Percentiles rank a stretch among this genome's conserved stretches.
Evolutionary conservation across 2,329 filamentous ascomycete species (phyloP).

Genomic region (Ophiostoma sp.): DNA sequence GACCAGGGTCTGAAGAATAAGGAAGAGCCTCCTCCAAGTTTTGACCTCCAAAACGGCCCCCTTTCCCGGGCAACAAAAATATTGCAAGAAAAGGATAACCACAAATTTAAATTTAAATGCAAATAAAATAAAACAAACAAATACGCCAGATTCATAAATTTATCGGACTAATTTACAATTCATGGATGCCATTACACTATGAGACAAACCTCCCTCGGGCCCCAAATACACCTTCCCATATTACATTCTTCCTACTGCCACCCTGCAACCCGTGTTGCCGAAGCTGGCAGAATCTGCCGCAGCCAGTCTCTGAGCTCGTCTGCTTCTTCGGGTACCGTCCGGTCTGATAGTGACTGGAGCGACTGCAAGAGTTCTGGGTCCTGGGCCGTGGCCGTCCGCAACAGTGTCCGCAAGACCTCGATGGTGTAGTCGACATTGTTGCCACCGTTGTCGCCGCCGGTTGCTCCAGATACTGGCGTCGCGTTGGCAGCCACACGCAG

Average conservation of each 20-base stretch:
- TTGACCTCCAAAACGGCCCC: too few species aligned
- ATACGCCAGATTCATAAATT: neutral
- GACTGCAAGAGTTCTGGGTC: slow-evolving; percentile 44
- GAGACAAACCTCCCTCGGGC: neutral
- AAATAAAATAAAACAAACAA: neutral
- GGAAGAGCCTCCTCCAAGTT: too few species aligned
- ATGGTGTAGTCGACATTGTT: slow-evolving; percentile 37
- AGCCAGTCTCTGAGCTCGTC: slow-evolving; percentile 50
- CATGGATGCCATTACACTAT: neutral
- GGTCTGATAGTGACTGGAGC: slow-evolving; percentile 47
- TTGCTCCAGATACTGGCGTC: slow-evolving; percentile 23
- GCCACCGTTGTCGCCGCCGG: neutral
- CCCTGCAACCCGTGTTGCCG: slow-evolving; percentile 31
- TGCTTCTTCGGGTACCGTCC: slow-evolving; percentile 54
- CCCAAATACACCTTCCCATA: too few species aligned
- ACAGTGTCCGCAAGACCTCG: slow-evolving; percentile 40
- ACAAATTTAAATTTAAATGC: neutral
- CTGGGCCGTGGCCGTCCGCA: slow-evolving; percentile 43
- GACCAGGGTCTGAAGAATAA: too few species aligned
- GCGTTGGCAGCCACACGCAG: slow-evolving; percentile 44
- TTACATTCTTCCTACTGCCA: slow-evolving; percentile 20
- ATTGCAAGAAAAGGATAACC: neutral
- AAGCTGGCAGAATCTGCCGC: slow-evolving; percentile 40
- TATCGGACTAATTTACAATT: neutral
- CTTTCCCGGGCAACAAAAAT: too few species aligned